phyloP scores from a whole-genome alignment of 208 protist species.

The Acanthamoeba healyi region DNA sequence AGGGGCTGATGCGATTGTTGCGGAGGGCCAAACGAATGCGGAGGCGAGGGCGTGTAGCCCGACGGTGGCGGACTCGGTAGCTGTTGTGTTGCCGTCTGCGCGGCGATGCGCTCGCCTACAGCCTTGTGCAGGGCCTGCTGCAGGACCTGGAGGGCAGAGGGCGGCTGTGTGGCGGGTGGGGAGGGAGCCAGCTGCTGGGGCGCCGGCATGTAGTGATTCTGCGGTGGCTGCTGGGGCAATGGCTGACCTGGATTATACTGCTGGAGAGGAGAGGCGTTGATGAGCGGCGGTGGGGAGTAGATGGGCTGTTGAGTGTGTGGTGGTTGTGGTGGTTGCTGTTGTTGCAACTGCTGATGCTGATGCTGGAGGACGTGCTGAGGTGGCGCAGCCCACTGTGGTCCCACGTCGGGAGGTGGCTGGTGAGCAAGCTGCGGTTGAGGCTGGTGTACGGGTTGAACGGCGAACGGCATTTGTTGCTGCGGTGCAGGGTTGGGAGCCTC shows the following conservation, averaged over 20 bases:
- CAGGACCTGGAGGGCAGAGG: not conserved
- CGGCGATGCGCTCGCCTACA: not conserved
- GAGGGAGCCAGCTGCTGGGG: not conserved
- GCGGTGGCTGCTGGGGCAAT: not conserved
- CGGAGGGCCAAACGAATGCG: not conserved
- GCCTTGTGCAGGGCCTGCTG: constrained; percentile 29
- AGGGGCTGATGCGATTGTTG: not conserved
- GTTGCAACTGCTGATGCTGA: not conserved
- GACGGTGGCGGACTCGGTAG: not conserved
- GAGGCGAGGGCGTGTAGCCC: not conserved
- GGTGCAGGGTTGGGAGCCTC: too few relatives aligned
- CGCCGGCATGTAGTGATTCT: not conserved
- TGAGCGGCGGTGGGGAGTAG: not conserved
- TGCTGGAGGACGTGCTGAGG: not conserved
- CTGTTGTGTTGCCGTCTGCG: not conserved
- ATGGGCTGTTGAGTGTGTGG: not conserved
- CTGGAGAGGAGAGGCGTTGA: not conserved
- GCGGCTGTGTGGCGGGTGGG: not conserved
- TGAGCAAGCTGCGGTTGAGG: not conserved
- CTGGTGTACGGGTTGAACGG: too few relatives aligned
- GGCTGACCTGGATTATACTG: not conserved
- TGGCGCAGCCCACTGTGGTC: not conserved
- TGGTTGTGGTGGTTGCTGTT: not conserved
- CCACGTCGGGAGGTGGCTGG: too few relatives aligned
- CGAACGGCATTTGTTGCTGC: too few relatives aligned